A percentile compares a stretch with the other conserved stretches of the same genome.
Conservation (phyloP, 2,329 filamentous ascomycete species). For the Curvularia sp. region DNA sequence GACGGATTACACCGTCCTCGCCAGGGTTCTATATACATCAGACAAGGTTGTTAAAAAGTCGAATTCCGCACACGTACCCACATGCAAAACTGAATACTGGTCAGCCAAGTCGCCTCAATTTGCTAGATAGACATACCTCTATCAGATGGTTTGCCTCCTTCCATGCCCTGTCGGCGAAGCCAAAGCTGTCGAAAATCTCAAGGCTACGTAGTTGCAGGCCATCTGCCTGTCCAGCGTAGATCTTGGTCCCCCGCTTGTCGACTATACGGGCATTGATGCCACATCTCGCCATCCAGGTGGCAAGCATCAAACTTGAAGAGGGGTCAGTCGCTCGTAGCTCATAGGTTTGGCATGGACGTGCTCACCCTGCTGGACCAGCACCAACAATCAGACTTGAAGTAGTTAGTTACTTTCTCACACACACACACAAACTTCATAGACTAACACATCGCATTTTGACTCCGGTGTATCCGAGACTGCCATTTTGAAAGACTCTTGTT, state of each 20-base stretch:
- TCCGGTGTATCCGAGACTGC: slow-evolving; percentile 28
- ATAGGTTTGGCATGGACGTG: not conserved
- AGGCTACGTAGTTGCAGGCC: slow-evolving; percentile 54
- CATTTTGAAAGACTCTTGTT: slow-evolving; percentile 34
- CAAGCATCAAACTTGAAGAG: slow-evolving; percentile 46
- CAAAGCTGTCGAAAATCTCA: slow-evolving; percentile 67
- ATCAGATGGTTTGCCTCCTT: slow-evolving; percentile 73
- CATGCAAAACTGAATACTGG: slow-evolving; percentile 45
- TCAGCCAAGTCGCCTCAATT: slow-evolving; percentile 9
- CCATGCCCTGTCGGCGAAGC: slow-evolving; percentile 68
- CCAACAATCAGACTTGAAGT: slow-evolving; percentile 48
- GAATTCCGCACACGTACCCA: slow-evolving; percentile 38
- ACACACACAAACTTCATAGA: not conserved
- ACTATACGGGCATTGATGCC: slow-evolving; percentile 53
- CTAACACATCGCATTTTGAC: slow-evolving; percentile 49
- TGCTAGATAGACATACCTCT: slow-evolving; percentile 58
- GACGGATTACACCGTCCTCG: slow-evolving; percentile 62
- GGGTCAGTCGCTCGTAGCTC: not conserved
- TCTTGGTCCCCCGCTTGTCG: slow-evolving; percentile 53
- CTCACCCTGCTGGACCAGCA: slow-evolving; percentile 45
- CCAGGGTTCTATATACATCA: slow-evolving; percentile 63
- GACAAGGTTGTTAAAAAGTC: not conserved
- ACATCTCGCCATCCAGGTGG: slow-evolving; percentile 52
- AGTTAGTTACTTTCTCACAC: slow-evolving; percentile 7
- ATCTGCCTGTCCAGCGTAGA: slow-evolving; percentile 53